phyloP scores from a whole-genome alignment of 2,329 filamentous ascomycete species.

The Ophiostoma sp. region DNA sequence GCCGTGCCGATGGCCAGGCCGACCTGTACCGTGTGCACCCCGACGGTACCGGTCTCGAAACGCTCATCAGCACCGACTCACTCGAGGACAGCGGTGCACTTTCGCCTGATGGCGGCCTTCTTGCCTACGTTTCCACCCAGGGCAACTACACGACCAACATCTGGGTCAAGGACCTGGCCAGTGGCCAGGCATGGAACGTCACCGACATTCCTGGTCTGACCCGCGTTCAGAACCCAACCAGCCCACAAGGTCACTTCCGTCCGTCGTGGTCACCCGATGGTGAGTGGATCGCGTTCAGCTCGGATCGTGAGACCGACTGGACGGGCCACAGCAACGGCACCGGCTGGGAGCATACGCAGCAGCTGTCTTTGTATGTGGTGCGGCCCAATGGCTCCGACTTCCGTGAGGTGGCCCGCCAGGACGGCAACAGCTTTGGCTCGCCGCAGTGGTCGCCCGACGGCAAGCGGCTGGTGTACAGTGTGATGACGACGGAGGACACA shows the following conservation, averaged over 20 bases:
- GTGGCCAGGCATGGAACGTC: background rate
- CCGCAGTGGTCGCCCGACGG: conserved; percentile 7
- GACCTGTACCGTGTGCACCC: background rate
- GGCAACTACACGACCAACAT: conserved; percentile 4
- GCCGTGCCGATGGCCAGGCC: background rate
- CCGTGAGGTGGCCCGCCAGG: background rate
- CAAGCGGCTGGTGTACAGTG: background rate
- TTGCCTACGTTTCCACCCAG: background rate
- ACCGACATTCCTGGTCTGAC: background rate
- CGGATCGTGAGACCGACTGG: background rate
- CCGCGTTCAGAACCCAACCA: background rate
- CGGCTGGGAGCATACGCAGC: conserved; percentile 1
- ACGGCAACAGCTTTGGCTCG: background rate
- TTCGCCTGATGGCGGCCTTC: background rate
- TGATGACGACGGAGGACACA: background rate
- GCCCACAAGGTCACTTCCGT: background rate
- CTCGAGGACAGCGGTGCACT: background rate
- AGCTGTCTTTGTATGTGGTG: background rate
- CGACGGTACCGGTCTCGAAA: background rate
- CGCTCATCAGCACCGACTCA: background rate
- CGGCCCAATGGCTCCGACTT: background rate
- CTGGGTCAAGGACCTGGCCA: background rate
- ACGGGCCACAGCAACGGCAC: conserved; percentile 8
- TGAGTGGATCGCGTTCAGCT: background rate
- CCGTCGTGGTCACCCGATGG: conserved; percentile 7